Evolutionary conservation across 2,329 filamentous ascomycete species (phyloP).

Genomic region (Sarocladium brachiariae): DNA sequence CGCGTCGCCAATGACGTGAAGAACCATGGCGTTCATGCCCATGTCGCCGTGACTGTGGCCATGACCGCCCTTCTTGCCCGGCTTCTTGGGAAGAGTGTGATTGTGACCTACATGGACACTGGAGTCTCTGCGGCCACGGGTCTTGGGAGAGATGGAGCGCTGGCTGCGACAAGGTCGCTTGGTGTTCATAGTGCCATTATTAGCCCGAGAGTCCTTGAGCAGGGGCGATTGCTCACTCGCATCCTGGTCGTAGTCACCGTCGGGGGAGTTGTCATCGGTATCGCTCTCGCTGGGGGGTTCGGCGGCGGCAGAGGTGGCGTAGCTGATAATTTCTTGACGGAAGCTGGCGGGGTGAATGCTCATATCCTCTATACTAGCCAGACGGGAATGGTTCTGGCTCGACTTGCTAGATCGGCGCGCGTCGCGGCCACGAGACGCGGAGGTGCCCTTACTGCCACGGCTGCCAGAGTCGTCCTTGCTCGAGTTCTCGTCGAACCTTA

Average conservation of each 20-base stretch:
- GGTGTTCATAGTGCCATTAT: conserved; percentile 22
- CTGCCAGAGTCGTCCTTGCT: conserved; percentile 21
- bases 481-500: conserved; percentile 30
- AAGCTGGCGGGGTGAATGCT: conserved; percentile 86
- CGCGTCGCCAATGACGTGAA: conserved; percentile 74
- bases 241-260: conserved; percentile 31
- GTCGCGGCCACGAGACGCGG: conserved; percentile 31
- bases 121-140: conserved; percentile 37
- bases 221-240: conserved; percentile 40
- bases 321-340: conserved; percentile 83
- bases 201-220: conserved; percentile 32
- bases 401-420: conserved; percentile 40
- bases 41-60: conserved; percentile 80
- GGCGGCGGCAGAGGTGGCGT: conserved; percentile 36
- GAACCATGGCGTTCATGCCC: conserved; percentile 85
- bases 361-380: conserved; percentile 63
- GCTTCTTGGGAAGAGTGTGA: conserved; percentile 67
- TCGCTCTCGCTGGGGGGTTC: conserved; percentile 50
- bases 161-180: conserved; percentile 17
- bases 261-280: conserved; percentile 31
- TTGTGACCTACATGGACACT: conserved; percentile 66
- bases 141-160: conserved; percentile 16
- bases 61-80: conserved; percentile 53
- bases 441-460: conserved; percentile 23
- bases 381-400: conserved; percentile 43